Conservation (phyloP, 805 yeast species). For the Schizosaccharomyces japonicus region DNA sequence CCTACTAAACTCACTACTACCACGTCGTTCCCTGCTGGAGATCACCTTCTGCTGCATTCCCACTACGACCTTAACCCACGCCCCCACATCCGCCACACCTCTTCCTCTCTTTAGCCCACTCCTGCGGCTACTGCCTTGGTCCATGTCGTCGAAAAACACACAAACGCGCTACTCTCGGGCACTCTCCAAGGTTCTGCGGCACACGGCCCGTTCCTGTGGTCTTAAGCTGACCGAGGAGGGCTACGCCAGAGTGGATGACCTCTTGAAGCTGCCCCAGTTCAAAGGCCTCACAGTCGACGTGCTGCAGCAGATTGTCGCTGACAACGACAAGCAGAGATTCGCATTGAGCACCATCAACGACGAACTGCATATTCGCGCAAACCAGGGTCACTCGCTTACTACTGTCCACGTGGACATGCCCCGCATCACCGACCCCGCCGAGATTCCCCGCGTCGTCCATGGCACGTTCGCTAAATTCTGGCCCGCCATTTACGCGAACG, state of each 20-base stretch:
- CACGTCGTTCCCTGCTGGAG: too few species aligned
- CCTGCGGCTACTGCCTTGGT: too few species aligned
- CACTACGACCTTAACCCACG: too few species aligned
- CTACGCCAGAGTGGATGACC: slow-evolving; percentile 15
- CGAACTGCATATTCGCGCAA: slow-evolving; percentile 39
- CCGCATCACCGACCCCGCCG: slow-evolving; percentile 17
- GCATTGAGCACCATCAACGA: slow-evolving; percentile 13
- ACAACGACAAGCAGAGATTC: slow-evolving; percentile 52
- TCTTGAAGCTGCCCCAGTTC: slow-evolving; percentile 26
- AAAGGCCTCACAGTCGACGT: slow-evolving; percentile 38
- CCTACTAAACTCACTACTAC: too few species aligned
- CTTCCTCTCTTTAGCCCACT: too few species aligned
- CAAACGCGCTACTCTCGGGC: slow-evolving; percentile 35
- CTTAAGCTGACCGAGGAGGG: slow-evolving; percentile 45
- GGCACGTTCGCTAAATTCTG: slow-evolving; percentile 43
- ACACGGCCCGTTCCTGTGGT: slow-evolving; percentile 51
- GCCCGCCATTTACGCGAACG: slow-evolving; percentile 28
- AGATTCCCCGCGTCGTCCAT: slow-evolving; percentile 42
- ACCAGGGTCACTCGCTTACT: slow-evolving; percentile 69
- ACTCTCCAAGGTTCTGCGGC: slow-evolving; percentile 59
- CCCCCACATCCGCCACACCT: too few species aligned
- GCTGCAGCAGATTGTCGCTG: slow-evolving; percentile 32
- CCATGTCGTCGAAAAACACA: too few species aligned
- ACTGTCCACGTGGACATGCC: slow-evolving; percentile 21
- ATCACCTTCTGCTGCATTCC: too few species aligned